Evolutionary conservation across 1,284 basidiomycete species (phyloP).

Genomic region (Irpex sp.): DNA sequence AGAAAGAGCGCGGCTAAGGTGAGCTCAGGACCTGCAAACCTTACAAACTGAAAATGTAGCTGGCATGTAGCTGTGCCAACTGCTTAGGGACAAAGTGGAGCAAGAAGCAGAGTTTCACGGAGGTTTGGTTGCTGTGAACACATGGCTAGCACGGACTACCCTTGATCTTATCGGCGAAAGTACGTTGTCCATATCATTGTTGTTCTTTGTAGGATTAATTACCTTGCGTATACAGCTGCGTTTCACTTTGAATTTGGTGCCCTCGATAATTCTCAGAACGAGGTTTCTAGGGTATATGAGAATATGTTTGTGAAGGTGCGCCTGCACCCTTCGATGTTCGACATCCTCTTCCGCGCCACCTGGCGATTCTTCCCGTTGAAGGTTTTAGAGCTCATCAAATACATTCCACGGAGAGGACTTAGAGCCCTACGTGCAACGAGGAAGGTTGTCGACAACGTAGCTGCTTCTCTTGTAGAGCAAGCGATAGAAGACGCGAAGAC

Average conservation of each 20-base stretch:
- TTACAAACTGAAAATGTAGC: not conserved
- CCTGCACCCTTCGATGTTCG: not conserved
- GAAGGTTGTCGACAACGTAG: slow-evolving; percentile 16
- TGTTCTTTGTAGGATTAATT: not conserved
- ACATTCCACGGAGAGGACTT: slow-evolving; percentile 24
- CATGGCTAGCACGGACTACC: slow-evolving; percentile 8
- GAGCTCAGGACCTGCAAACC: not conserved
- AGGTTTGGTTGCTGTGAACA: slow-evolving; percentile 2
- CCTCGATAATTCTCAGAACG: slow-evolving; percentile 23
- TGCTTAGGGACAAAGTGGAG: slow-evolving; percentile 2
- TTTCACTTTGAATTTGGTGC: slow-evolving; percentile 29
- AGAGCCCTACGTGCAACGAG: slow-evolving; percentile 21
- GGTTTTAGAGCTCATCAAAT: slow-evolving; percentile 21
- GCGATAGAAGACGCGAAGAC: slow-evolving; percentile 2
- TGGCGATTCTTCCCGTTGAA: slow-evolving; percentile 19
- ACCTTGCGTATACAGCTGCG: not conserved
- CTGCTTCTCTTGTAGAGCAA: slow-evolving; percentile 1
- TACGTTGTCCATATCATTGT: not conserved
- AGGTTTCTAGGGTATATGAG: slow-evolving; percentile 22
- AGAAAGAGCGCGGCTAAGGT: slow-evolving; percentile 6
- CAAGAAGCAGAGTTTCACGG: slow-evolving; percentile 11
- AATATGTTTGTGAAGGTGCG: slow-evolving; percentile 20
- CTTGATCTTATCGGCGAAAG: slow-evolving; percentile 12
- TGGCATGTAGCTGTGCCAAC: slow-evolving; percentile 8
- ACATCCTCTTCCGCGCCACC: not conserved